These are phyloP conservation scores for Leccinum olivaceopallidum DNA, from an alignment of 768 basidiomycete genomes.

Conservation along the genomic window DNA sequence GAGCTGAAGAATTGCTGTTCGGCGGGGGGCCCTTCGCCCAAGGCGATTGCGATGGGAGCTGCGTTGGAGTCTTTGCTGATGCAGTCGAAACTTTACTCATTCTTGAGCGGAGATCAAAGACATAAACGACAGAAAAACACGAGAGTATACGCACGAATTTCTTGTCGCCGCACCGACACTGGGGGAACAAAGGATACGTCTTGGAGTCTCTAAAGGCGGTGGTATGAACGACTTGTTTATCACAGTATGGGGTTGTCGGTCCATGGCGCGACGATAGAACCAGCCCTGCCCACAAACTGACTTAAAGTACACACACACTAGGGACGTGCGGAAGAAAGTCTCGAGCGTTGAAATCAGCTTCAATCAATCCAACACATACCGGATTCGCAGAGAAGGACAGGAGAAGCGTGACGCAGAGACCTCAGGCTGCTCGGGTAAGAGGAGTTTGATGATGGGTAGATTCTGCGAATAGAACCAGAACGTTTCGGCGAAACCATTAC, in stretches of 20 bases:
- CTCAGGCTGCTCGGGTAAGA: conserved; percentile 73
- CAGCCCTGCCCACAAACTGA: no score
- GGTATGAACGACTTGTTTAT: no score
- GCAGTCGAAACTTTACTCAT: conserved; percentile 92
- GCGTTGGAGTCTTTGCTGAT: conserved; percentile 70
- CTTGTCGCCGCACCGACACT: no score
- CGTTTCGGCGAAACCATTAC: conserved; percentile 75
- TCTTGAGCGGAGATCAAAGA: conserved; percentile 40
- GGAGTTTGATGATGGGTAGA: conserved; percentile 74
- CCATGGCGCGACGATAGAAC: no score
- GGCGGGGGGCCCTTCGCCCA: conserved; percentile 89
- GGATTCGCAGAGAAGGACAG: conserved; percentile 58
- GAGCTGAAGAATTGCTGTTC: conserved; percentile 44
- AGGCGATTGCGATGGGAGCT: conserved; percentile 81
- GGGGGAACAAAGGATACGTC: no score
- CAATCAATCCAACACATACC: conserved; percentile 45
- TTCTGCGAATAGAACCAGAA: conserved; percentile 87
- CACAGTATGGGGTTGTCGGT: no score
- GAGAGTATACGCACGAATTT: conserved; percentile 41
- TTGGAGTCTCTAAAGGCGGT: no score
- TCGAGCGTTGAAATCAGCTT: conserved; percentile 49
- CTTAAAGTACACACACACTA: no score
- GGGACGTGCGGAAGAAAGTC: conserved; percentile 68
- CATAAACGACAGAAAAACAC: conserved; percentile 3
- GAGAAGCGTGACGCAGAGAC: conserved; percentile 68